phyloP scores from a whole-genome alignment of 2,329 filamentous ascomycete species.

The Aurifilum marmelostoma region DNA sequence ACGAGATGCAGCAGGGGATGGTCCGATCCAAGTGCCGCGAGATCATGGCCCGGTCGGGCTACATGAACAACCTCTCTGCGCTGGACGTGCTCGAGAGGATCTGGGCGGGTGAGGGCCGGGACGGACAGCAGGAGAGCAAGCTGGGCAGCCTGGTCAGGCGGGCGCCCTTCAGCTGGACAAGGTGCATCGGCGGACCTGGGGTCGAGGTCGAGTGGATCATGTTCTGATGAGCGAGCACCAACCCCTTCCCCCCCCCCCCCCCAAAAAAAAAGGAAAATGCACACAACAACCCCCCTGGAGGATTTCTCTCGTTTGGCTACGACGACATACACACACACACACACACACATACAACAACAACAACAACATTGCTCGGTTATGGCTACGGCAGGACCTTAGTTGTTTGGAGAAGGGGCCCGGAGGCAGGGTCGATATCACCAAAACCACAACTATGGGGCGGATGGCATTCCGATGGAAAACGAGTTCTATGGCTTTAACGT shows the following conservation, averaged over 20 bases:
- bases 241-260: too few species aligned
- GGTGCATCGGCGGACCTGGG: constrained; percentile 58
- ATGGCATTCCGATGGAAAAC: not conserved
- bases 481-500: constrained; percentile 9
- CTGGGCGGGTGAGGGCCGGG: constrained; percentile 65
- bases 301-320: not conserved
- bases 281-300: not conserved
- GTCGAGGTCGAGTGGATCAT: constrained; percentile 69
- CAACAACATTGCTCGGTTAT: not conserved
- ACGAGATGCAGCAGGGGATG: constrained; percentile 75
- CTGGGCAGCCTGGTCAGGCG: constrained; percentile 43
- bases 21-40: constrained; percentile 81
- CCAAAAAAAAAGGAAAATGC: too few species aligned
- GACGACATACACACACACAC: not conserved
- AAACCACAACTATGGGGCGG: not conserved
- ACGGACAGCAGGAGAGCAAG: constrained; percentile 42
- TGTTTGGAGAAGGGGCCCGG: not conserved
- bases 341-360: not conserved
- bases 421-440: too few species aligned
- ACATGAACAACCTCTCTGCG: constrained; percentile 89
- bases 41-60: constrained; percentile 86
- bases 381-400: constrained; percentile 10
- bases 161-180: constrained; percentile 62
- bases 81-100: constrained; percentile 84
- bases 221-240: constrained; percentile 51